Evolutionary conservation across 2,329 filamentous ascomycete species (phyloP), one percentile per base, ranked within the genome.

Genomic region (Paramyrothecium roridum): DNA sequence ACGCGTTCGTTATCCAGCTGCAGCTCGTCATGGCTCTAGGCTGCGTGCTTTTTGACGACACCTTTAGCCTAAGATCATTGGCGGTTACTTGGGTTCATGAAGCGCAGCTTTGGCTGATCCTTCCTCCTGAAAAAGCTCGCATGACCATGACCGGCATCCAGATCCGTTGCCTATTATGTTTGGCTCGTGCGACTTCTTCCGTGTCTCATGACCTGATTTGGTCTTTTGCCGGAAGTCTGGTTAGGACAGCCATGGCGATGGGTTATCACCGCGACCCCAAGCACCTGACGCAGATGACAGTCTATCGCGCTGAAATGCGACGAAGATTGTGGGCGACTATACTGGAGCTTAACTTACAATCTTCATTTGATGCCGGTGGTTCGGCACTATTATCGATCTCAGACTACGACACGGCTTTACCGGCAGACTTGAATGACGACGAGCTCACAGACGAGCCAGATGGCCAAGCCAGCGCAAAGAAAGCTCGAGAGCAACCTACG

Each of bases 231-330:
- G 83, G 83, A 1, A 67, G 72, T 0, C 57, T 85, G 12, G 56
- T 84, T n/a, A 73, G 82, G 12, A 76, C 75, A 8, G 83, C 82
- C 52, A 78, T 86, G 63, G 76, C 76, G 54, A 83, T 85, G 75
- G 83, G 83, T 3, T 70, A 85, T 7, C 82, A 86, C 62, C 76
- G 80, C 1, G 83, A 86, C 54, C 82, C 83, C 0, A 73, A 70
- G 30, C 69, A 75, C 55, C 74, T 84, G 3, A 72, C 74, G 8
- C 71, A 73, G 20, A 79, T 81, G 72, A 73, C 78, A 2, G 62
- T 69, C 1, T 74, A 80, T 37, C 72, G 75, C 20, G 72, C 76
- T 1, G 83, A 86, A 65, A 76, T 85, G 65, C 75, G 82, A 2
- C 72, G 82, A 3, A 73, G 83, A 3, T 62, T 86, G 1, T 86